Conservation (phyloP, 176 grass and related monocot species). For the Canna indica region DNA sequence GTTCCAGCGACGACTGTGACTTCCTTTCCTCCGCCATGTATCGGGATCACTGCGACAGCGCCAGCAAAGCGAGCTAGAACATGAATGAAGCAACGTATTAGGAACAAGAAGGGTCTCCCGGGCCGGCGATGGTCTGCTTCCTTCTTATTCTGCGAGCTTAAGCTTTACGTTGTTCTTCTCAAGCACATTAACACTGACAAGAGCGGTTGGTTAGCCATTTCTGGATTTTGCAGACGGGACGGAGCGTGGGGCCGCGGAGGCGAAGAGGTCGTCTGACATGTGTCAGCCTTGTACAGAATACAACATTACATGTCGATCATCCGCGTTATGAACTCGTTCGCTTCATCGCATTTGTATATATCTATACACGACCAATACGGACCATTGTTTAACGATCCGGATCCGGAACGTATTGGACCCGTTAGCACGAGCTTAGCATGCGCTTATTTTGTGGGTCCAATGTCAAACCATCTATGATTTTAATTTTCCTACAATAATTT, state of each 20-base stretch:
- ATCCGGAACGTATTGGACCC: too few relatives aligned
- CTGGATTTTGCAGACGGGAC: background rate
- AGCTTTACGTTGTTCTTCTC: background rate
- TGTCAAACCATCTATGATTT: too few relatives aligned
- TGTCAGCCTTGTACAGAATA: background rate
- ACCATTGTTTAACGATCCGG: background rate
- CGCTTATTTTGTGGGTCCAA: too few relatives aligned
- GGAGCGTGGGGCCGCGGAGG: background rate
- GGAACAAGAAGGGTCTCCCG: too few relatives aligned
- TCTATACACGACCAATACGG: too few relatives aligned
- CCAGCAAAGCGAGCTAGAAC: background rate
- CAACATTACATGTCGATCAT: background rate
- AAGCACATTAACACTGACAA: background rate
- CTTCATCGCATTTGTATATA: too few relatives aligned
- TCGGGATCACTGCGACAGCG: background rate
- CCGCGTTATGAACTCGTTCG: background rate
- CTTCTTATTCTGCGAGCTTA: too few relatives aligned
- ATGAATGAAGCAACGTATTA: background rate
- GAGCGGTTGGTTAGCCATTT: background rate
- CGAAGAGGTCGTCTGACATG: background rate
- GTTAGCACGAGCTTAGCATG: too few relatives aligned
- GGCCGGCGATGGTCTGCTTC: too few relatives aligned
- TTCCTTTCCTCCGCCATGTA: background rate
- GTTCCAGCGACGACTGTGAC: background rate
- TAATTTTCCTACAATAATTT: too few relatives aligned